phyloP scores from a whole-genome alignment of 1,139 yeast genomes.

The Saccharomyces hybrid region DNA sequence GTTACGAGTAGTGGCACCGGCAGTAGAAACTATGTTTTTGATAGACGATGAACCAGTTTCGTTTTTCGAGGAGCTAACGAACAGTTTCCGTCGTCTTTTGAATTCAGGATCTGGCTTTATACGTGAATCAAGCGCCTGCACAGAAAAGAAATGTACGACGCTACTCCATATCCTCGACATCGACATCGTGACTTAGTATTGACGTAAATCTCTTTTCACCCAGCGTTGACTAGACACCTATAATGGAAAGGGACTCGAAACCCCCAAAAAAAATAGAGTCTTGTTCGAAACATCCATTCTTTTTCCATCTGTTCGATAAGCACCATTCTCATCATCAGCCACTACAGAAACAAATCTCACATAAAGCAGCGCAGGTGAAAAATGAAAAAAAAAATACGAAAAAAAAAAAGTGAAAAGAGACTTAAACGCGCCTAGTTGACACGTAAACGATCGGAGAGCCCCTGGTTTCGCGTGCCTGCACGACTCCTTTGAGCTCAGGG shows the following conservation, averaged over 20 bases:
- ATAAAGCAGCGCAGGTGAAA: background rate
- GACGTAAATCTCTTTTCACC: background rate
- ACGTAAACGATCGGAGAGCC: background rate
- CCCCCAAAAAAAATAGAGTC: background rate
- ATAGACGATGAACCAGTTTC: background rate
- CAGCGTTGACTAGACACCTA: too few relatives aligned
- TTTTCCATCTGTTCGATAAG: too few relatives aligned
- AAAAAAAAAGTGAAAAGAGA: background rate
- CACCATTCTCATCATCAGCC: background rate
- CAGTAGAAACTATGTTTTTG: background rate
- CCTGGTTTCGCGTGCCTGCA: background rate
- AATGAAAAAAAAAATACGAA: background rate
- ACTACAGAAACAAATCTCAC: background rate
- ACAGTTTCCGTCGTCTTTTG: slow-evolving; percentile 33
- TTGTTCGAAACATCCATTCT: too few relatives aligned
- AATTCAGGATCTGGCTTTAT: slow-evolving; percentile 48
- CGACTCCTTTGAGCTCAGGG: background rate
- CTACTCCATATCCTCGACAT: slow-evolving; percentile 7
- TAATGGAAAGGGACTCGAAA: background rate
- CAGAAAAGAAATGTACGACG: slow-evolving; percentile 45
- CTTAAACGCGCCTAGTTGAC: background rate
- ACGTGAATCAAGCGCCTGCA: slow-evolving; percentile 74
- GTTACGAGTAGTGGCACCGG: background rate
- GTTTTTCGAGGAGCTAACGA: background rate
- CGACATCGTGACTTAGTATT: background rate